phyloP scores from a whole-genome alignment of 495 filamentous ascomycete genomes.

The Penicillium odoratum region DNA sequence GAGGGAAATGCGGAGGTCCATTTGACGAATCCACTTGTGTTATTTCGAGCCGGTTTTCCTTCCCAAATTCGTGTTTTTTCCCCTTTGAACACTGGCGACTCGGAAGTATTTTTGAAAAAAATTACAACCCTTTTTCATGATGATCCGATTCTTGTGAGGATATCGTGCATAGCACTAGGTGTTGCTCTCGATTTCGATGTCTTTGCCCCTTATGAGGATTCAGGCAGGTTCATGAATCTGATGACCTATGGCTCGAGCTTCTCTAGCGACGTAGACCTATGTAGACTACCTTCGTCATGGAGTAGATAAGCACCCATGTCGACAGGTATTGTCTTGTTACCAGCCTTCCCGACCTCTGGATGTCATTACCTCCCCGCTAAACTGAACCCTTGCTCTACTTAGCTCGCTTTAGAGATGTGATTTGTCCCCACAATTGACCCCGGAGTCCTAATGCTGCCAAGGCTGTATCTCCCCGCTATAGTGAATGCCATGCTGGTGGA shows the following conservation, averaged over 20 bases:
- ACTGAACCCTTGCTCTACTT: no score
- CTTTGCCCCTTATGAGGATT: constrained; percentile 1
- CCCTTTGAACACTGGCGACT: constrained; percentile 31
- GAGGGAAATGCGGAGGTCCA: constrained; percentile 26
- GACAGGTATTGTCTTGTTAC: neutral
- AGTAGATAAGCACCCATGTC: neutral
- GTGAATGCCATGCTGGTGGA: no score
- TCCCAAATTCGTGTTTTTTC: constrained; percentile 30
- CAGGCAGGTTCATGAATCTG: constrained; percentile 13
- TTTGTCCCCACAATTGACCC: neutral
- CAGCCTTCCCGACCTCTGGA: neutral
- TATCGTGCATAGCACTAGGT: constrained; percentile 1
- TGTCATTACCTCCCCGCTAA: neutral
- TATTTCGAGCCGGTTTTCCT: constrained; percentile 33
- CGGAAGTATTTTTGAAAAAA: constrained; percentile 27
- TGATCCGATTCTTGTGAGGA: constrained; percentile 2
- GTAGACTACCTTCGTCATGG: neutral
- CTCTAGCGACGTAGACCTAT: neutral
- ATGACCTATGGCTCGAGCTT: constrained; percentile 7
- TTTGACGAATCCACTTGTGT: constrained; percentile 32
- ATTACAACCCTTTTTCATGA: constrained; percentile 26
- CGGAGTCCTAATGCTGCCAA: neutral
- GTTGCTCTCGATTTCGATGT: constrained; percentile 2
- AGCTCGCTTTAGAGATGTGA: neutral
- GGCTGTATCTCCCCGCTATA: neutral